Conservation (phyloP, 129 eudicot species). For the Flaveria ramosissima region DNA sequence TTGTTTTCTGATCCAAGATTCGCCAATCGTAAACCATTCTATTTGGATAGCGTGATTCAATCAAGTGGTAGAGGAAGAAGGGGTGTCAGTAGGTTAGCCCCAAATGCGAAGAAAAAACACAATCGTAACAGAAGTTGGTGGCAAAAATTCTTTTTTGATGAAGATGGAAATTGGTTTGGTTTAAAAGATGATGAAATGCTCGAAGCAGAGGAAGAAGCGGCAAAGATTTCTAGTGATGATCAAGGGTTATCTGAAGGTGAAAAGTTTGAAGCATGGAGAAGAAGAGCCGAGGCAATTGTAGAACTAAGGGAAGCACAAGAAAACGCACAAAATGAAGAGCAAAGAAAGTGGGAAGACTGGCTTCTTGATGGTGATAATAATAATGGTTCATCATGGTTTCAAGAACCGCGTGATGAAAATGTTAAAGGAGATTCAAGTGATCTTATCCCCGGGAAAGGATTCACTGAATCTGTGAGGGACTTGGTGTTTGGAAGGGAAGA, state of each 20-base stretch:
- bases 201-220: slow-evolving; percentile 50
- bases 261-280: slow-evolving; percentile 89
- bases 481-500: slow-evolving; percentile 71
- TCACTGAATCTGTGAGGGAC: slow-evolving; percentile 67
- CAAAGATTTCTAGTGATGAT: slow-evolving; percentile 24
- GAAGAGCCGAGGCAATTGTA: slow-evolving; percentile 84
- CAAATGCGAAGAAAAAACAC: slow-evolving; percentile 61
- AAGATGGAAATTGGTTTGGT: slow-evolving; percentile 89
- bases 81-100: slow-evolving; percentile 43
- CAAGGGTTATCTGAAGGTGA: slow-evolving; percentile 64
- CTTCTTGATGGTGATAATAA: slow-evolving; percentile 56
- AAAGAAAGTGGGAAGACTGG: slow-evolving; percentile 95
- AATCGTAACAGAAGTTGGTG: slow-evolving; percentile 66
- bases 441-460: slow-evolving; percentile 59
- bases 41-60: slow-evolving; percentile 29
- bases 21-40: slow-evolving; percentile 28
- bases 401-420: slow-evolving; percentile 41
- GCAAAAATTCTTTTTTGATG: slow-evolving; percentile 78
- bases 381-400: slow-evolving; percentile 55
- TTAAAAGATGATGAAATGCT: slow-evolving; percentile 73
- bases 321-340: slow-evolving; percentile 69
- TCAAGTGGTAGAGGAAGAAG: slow-evolving; percentile 42
- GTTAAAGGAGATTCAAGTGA: slow-evolving; percentile 50
- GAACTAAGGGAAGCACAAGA: slow-evolving; percentile 95
- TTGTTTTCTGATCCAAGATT: slow-evolving; percentile 36